Percentiles rank a stretch among this genome's conserved stretches.
Conservation (phyloP, 202 grass and related monocot species). For the Dendrocalamus latiflorus region DNA sequence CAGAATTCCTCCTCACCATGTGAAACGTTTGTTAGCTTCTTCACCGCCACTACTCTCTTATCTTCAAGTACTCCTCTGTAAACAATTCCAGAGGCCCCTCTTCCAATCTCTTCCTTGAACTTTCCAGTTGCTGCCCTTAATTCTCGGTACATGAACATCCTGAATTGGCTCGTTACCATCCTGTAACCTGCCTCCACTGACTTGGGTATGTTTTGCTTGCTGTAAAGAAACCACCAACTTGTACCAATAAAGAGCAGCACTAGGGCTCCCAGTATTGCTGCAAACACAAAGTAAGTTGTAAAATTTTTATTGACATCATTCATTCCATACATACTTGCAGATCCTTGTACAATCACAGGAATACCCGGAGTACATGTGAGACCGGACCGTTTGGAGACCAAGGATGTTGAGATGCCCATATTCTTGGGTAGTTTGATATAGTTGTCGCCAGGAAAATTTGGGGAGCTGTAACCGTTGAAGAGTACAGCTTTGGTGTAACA, state of each 20-base stretch:
- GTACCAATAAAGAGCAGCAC: slow-evolving; percentile 46
- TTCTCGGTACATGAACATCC: slow-evolving; percentile 54
- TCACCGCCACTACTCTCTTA: slow-evolving; percentile 26
- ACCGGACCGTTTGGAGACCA: slow-evolving; percentile 21
- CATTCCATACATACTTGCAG: slow-evolving; percentile 44
- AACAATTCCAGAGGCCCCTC: slow-evolving; percentile 55
- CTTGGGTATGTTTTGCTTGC: slow-evolving; percentile 46
- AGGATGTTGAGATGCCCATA: not conserved
- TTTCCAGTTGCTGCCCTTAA: slow-evolving; percentile 62
- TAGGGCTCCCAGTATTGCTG: slow-evolving; percentile 43
- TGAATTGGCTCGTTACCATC: slow-evolving; percentile 66
- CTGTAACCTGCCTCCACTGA: slow-evolving; percentile 68
- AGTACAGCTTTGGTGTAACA: slow-evolving; percentile 61
- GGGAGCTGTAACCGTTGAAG: slow-evolving; percentile 59
- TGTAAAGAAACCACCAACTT: slow-evolving; percentile 71
- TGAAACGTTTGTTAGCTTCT: slow-evolving; percentile 5
- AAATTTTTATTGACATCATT: slow-evolving; percentile 32
- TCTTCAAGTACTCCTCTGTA: slow-evolving; percentile 34
- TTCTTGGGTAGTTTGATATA: slow-evolving; percentile 64
- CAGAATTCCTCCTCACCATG: slow-evolving; percentile 29
- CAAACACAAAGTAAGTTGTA: slow-evolving; percentile 53
- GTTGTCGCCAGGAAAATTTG: slow-evolving; percentile 38
- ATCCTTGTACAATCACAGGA: slow-evolving; percentile 31
- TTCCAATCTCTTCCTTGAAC: slow-evolving; percentile 82
- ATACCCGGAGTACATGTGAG: slow-evolving; percentile 28